phyloP scores from a whole-genome alignment of 228 moss, liverwort and hornwort genomes.

The Sphagnum fallax region DNA sequence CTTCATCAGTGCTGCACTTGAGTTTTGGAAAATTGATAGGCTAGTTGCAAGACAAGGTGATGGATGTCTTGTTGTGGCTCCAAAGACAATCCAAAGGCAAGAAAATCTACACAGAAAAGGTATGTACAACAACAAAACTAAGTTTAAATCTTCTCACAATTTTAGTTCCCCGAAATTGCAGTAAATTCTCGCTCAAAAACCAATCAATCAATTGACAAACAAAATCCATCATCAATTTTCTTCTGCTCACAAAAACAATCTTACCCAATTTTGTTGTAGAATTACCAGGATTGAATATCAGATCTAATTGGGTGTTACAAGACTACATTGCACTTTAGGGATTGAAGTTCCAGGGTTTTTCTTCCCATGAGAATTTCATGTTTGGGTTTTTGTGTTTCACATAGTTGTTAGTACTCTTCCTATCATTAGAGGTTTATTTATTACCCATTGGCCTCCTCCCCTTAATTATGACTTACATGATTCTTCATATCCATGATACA shows the following conservation, averaged over 20 bases:
- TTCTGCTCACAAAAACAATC: too few relatives aligned
- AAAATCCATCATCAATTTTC: too few relatives aligned
- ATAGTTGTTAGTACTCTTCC: constrained; percentile 76
- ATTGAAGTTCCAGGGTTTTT: not conserved
- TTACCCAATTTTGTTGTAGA: too few relatives aligned
- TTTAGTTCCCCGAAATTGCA: too few relatives aligned
- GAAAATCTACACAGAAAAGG: not conserved
- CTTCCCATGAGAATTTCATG: not conserved
- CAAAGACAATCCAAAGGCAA: not conserved
- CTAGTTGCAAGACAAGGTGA: not conserved
- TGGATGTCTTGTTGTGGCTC: not conserved
- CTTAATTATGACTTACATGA: too few relatives aligned
- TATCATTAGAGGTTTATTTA: constrained; percentile 61
- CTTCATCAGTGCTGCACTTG: not conserved
- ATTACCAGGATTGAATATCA: too few relatives aligned
- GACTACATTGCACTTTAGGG: too few relatives aligned
- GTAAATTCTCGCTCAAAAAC: too few relatives aligned
- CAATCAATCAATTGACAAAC: too few relatives aligned
- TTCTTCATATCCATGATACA: too few relatives aligned
- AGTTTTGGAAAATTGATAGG: not conserved
- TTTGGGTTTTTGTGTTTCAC: not conserved
- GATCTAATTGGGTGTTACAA: too few relatives aligned
- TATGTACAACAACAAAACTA: not conserved
- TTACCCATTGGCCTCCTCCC: too few relatives aligned
- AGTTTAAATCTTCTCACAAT: not conserved